Base-by-base conservation (phyloP, 129 eudicot species). In the Helianthus tuberosus region DNA sequence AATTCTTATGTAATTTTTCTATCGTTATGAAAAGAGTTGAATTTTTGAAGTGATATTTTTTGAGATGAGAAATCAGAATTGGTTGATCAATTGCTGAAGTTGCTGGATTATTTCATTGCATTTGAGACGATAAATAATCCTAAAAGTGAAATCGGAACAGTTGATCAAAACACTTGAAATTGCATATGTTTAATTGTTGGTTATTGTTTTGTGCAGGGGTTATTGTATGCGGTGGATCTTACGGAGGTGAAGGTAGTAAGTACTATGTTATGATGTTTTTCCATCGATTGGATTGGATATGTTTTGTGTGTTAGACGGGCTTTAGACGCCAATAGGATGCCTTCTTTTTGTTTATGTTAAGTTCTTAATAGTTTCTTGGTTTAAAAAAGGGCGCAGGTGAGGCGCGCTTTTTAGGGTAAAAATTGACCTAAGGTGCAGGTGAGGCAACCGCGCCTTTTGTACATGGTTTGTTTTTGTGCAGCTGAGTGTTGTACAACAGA, bases 181-280 rank as follows among this genome's bases (percentile, higher is more conserved):
- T 12, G 59, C 27, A 46, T 52, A 52, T 55, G 14, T 32, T 29
- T 49, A 51, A 38, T 68, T 53, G 27, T 53, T 25, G 2, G 4
- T 44, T 57, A 47, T 59, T 54, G 43, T 70, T 20, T 25, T 73
- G 74, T 84, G 82, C 91, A 90, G 96, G 98, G 93, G 39, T 72
- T 94, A 47, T 81, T 83, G 64, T 87, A 88, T 75, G 88, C 76
- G 25, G 79, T 29, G 1, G 91, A 73, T 73, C 88, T 88, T 83
- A 80, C 91, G 13, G 74, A 78, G 46, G 52, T 68, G 4, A 83
- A 94, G 93, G 98, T 93, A 69, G 78, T 79, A 75, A 20, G 23
- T 79, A 47, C 36, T 68, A 17, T 60, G 44, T 23, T 59, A 55
- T 57, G 54, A 13, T 32, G 61, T 13, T 38, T 59, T 48, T 66